Conservation (phyloP, 2,329 filamentous ascomycete species). For the Macrophomina tecta region DNA sequence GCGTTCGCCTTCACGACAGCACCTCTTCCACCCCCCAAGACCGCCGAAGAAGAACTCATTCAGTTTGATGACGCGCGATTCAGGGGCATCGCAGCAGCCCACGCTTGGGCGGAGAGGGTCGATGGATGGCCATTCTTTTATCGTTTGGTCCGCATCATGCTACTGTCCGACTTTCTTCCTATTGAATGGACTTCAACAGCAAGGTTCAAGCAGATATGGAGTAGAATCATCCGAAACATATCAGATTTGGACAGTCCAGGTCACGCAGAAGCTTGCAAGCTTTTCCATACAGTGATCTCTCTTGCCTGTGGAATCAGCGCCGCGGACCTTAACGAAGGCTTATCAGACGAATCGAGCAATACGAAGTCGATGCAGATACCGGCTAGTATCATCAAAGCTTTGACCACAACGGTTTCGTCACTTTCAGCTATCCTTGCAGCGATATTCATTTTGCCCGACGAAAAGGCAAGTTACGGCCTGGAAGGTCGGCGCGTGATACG, state of each 20-base stretch:
- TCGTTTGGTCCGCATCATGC: slow-evolving; percentile 42
- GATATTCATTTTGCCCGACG: slow-evolving; percentile 32
- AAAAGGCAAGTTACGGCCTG: slow-evolving; percentile 37
- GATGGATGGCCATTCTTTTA: slow-evolving; percentile 43
- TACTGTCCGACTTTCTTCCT: slow-evolving; percentile 42
- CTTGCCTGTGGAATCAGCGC: slow-evolving; percentile 39
- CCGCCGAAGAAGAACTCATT: slow-evolving; percentile 37
- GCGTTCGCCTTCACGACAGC: slow-evolving; percentile 33
- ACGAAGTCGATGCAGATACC: slow-evolving; percentile 38
- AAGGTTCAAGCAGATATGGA: slow-evolving; percentile 44
- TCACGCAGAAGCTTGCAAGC: slow-evolving; percentile 36
- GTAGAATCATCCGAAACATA: slow-evolving; percentile 41
- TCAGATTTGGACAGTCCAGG: slow-evolving; percentile 38
- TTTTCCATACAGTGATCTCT: slow-evolving; percentile 40
- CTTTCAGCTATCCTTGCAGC: slow-evolving; percentile 14
- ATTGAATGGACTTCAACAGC: slow-evolving; percentile 48
- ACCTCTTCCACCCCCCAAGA: background rate
- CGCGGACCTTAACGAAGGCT: slow-evolving; percentile 33
- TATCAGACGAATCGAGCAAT: slow-evolving; percentile 26
- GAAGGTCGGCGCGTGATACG: slow-evolving; percentile 31
- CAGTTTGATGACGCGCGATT: slow-evolving; percentile 36
- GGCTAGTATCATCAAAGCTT: slow-evolving; percentile 40
- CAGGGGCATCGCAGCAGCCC: slow-evolving; percentile 34
- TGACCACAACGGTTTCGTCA: slow-evolving; percentile 16
- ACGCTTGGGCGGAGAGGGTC: slow-evolving; percentile 38